A percentile compares a stretch with the other conserved stretches of the same genome.
These are phyloP conservation scores for Serendipita sp. DNA, from an alignment of 768 basidiomycete species.

Conservation along the genomic window DNA sequence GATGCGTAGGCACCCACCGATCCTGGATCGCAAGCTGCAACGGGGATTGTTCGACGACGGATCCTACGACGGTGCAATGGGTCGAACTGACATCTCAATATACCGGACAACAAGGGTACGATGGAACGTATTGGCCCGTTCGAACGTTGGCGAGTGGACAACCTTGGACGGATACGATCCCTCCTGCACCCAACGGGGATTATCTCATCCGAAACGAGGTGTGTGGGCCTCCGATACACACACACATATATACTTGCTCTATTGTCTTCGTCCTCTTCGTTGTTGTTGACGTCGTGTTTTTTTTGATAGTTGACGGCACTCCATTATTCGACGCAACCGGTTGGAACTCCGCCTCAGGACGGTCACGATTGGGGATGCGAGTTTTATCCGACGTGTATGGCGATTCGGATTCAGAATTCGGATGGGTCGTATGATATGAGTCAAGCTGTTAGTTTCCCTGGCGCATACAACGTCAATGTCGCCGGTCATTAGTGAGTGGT, in stretches of 20 bases:
- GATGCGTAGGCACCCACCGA: background rate
- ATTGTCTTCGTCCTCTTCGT: too few relatives aligned
- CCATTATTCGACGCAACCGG: background rate
- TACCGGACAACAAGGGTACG: background rate
- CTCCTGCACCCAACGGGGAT: background rate
- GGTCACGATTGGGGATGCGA: background rate
- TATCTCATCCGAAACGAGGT: conserved; percentile 4
- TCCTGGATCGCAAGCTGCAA: background rate
- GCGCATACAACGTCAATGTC: background rate
- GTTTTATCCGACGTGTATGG: background rate
- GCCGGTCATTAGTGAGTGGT: background rate
- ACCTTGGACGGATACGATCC: background rate
- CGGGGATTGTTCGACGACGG: background rate
- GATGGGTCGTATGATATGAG: background rate
- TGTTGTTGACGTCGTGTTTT: background rate
- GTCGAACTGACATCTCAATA: background rate
- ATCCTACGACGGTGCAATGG: background rate
- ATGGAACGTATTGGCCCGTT: background rate
- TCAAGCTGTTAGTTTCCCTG: background rate
- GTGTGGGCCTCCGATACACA: too few relatives aligned
- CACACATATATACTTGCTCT: too few relatives aligned
- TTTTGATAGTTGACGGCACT: background rate
- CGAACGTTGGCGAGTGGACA: background rate
- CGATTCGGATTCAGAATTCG: background rate
- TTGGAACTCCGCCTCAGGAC: background rate